These are phyloP conservation scores for Pharus latifolius DNA, from an alignment of 176 grass and related monocot genomes.

Conservation along the genomic window DNA sequence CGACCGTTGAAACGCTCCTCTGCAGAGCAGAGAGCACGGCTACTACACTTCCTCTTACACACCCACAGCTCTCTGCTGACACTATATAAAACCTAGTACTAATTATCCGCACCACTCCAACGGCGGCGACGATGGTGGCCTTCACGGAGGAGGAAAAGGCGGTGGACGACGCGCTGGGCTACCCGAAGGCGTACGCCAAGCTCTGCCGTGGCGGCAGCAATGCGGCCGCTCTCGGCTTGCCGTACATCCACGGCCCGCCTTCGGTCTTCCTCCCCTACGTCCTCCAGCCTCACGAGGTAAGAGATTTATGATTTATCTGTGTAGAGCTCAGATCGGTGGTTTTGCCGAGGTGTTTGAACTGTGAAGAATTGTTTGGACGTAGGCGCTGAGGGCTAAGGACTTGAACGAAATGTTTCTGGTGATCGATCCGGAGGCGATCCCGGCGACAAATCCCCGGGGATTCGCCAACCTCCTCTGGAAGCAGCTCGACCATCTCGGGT, in stretches of 20 bases:
- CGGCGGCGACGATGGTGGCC: conserved; percentile 3
- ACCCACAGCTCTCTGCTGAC: neutral
- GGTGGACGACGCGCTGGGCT: conserved; percentile 65
- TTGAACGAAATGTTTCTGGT: conserved; percentile 82
- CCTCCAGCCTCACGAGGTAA: conserved; percentile 89
- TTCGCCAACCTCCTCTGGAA: conserved; percentile 96
- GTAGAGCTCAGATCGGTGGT: neutral
- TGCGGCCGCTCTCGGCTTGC: neutral
- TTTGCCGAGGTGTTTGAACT: neutral
- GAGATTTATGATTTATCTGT: no score
- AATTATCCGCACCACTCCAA: no score
- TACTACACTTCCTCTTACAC: neutral
- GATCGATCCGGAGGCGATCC: conserved; percentile 47
- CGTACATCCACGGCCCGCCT: conserved; percentile 67
- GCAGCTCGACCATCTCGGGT: conserved; percentile 93
- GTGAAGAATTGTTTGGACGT: neutral
- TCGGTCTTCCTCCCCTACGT: conserved; percentile 70
- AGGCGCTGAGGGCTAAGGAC: conserved; percentile 70
- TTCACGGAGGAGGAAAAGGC: conserved; percentile 78
- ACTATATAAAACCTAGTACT: neutral
- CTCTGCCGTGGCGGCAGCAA: conserved; percentile 41
- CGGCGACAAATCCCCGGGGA: conserved; percentile 63
- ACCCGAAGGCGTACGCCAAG: conserved; percentile 76
- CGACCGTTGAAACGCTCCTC: conserved; percentile 50
- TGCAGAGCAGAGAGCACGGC: neutral